These are phyloP conservation scores for Penicillium brasilianum DNA, from an alignment of 2,329 filamentous ascomycete species.

Conservation along the genomic window DNA sequence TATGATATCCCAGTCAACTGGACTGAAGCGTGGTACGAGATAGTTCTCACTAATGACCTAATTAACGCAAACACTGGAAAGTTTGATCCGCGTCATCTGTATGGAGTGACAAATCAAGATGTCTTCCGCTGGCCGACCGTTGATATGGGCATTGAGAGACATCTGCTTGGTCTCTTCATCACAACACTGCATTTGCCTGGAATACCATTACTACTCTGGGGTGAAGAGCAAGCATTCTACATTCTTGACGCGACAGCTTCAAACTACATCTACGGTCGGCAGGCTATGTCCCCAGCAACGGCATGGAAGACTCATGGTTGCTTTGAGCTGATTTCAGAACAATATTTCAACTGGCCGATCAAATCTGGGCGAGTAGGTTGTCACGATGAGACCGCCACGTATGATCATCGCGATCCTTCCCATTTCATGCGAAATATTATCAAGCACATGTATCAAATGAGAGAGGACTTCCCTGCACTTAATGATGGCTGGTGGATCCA, in stretches of 20 bases:
- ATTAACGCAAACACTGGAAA: conserved; percentile 64
- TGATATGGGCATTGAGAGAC: conserved; percentile 61
- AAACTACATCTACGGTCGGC: conserved; percentile 70
- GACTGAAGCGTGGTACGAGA: conserved; percentile 61
- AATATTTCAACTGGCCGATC: conserved; percentile 64
- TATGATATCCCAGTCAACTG: conserved; percentile 62
- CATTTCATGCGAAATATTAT: conserved; percentile 65
- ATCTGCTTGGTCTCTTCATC: conserved; percentile 63
- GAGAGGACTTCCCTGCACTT: conserved; percentile 60
- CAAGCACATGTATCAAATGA: conserved; percentile 66
- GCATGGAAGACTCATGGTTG: conserved; percentile 71
- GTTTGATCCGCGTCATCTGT: conserved; percentile 69
- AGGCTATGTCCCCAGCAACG: conserved; percentile 64
- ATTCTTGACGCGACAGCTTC: conserved; percentile 66
- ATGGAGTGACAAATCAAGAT: conserved; percentile 68
- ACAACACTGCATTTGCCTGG: conserved; percentile 65
- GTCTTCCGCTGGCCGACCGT: conserved; percentile 68
- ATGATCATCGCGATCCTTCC: conserved; percentile 67
- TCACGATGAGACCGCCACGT: conserved; percentile 60
- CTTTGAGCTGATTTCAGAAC: conserved; percentile 61
- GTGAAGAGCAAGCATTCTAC: conserved; percentile 70
- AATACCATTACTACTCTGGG: conserved; percentile 65
- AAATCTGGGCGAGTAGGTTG: conserved; percentile 61
- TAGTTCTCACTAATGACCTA: conserved; percentile 64
- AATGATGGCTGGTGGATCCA: conserved; percentile 64